Conservation (phyloP, 1,139 yeast species). For the Kluyveromyces sp. region DNA sequence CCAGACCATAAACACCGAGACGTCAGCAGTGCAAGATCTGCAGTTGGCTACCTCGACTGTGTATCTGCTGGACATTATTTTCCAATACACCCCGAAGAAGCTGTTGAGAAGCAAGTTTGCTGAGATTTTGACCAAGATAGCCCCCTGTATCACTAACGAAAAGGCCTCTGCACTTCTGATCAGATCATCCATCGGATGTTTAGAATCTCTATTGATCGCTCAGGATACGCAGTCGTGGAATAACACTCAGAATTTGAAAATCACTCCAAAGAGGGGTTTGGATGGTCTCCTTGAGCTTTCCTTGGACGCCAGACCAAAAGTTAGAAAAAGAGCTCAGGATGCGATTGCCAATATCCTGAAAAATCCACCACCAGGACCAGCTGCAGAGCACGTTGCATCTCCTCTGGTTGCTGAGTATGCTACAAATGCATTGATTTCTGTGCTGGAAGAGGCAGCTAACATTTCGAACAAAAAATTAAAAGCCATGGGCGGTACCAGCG, state of each 20-base stretch:
- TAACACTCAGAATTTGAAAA: slow-evolving; percentile 40
- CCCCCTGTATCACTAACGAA: slow-evolving; percentile 67
- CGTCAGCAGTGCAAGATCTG: slow-evolving; percentile 49
- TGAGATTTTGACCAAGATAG: slow-evolving; percentile 70
- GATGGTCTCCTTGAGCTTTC: slow-evolving; percentile 74
- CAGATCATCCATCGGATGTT: slow-evolving; percentile 76
- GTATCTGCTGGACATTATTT: slow-evolving; percentile 72
- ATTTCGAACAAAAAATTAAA: slow-evolving; percentile 32
- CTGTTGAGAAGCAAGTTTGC: slow-evolving; percentile 67
- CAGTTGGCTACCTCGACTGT: slow-evolving; percentile 68
- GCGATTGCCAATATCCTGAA: slow-evolving; percentile 57
- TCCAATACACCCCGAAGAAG: slow-evolving; percentile 66
- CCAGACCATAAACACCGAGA: slow-evolving; percentile 52
- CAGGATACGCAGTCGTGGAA: slow-evolving; percentile 80
- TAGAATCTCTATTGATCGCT: slow-evolving; percentile 71
- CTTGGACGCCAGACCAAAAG: slow-evolving; percentile 88
- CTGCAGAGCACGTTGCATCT: slow-evolving; percentile 71
- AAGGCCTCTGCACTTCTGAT: slow-evolving; percentile 79
- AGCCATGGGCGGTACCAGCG: slow-evolving; percentile 40
- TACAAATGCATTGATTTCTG: slow-evolving; percentile 38
- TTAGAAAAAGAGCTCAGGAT: slow-evolving; percentile 91
- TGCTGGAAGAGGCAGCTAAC: slow-evolving; percentile 40
- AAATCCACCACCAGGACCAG: slow-evolving; percentile 78
- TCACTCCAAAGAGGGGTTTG: slow-evolving; percentile 78
- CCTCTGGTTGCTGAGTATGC: slow-evolving; percentile 62